Evolutionary conservation across 2,329 filamentous ascomycete species (phyloP), one percentile per base, ranked within the genome.

Genomic region (Rutstroemia sp.): DNA sequence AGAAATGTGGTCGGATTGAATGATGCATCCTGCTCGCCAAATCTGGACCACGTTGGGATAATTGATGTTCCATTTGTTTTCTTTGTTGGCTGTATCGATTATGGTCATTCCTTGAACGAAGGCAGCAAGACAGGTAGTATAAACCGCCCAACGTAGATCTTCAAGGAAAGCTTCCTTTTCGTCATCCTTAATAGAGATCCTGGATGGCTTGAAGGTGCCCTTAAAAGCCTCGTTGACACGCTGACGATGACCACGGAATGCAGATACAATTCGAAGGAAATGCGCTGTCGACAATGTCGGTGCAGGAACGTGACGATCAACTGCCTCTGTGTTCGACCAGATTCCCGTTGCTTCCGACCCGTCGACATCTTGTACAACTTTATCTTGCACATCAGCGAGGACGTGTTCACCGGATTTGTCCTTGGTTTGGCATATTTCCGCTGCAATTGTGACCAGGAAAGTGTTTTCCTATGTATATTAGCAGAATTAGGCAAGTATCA

Each of bases 1-100:
- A 3, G 79, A 77, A 58, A 89, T 84, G 62, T 81, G 76, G 61
- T 87, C 84, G 1, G 81, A 78, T 64, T 85, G 80, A 65, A 89
- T 88, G 68, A 89, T 88, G 69, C 85, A 88, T 7, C 86, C 85
- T 0, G 77, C 81, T 2, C 83, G 78, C 86, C 85, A 88, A 61
- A 88, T 83, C 65, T 80, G 75, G 48, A 82, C 71, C 10, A 2
- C 82, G 73, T 27, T 75, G 72, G 14, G 66, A 62, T 79, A 79
- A 61, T 80, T 70, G 57, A 84, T 75, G 42, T 74, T 72, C 85
- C 85, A 88, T 34, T 75, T 74, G 65, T 86, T 76, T 34, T 79
- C 72, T 44, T 74, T 71, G 63, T 85, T 80, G 0, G 81, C 79
- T 25, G 75, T 75, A 5, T 79, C 77, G 61, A 88, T 82, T 49